Conservation (phyloP, 2,329 filamentous ascomycete species). For the Colletotrichum nymphaeae region DNA sequence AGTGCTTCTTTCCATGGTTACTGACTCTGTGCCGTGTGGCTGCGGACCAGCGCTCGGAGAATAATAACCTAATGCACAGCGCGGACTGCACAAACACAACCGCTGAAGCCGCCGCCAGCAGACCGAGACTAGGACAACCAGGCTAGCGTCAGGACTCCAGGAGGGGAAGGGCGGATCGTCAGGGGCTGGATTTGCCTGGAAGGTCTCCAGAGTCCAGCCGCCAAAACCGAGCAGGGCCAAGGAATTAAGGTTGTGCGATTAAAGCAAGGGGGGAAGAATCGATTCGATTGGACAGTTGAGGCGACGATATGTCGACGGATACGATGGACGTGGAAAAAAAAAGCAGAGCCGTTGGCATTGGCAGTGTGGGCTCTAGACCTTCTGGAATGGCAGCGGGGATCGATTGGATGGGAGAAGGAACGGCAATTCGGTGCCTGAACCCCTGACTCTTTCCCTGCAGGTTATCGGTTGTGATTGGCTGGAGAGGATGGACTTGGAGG, state of each 20-base stretch:
- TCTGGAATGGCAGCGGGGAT: slow-evolving; percentile 19
- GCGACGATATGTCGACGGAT: neutral
- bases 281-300: neutral
- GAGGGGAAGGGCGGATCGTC: neutral
- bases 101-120: neutral
- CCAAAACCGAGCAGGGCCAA: neutral
- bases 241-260: slow-evolving; percentile 4
- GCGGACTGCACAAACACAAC: neutral
- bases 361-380: slow-evolving; percentile 17
- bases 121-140: neutral
- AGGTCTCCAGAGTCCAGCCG: neutral
- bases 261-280: neutral
- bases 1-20: neutral
- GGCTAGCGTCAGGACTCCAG: neutral
- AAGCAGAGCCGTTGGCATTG: neutral
- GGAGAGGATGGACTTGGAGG: neutral
- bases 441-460: neutral
- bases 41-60: neutral
- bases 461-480: neutral
- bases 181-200: neutral
- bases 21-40: neutral
- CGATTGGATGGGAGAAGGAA: neutral
- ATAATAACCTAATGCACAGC: neutral
- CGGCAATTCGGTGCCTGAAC: neutral
- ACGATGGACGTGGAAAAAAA: neutral